Conservation (phyloP, 176 grass and related monocot genomes). For the Tillandsia fasciculata region DNA sequence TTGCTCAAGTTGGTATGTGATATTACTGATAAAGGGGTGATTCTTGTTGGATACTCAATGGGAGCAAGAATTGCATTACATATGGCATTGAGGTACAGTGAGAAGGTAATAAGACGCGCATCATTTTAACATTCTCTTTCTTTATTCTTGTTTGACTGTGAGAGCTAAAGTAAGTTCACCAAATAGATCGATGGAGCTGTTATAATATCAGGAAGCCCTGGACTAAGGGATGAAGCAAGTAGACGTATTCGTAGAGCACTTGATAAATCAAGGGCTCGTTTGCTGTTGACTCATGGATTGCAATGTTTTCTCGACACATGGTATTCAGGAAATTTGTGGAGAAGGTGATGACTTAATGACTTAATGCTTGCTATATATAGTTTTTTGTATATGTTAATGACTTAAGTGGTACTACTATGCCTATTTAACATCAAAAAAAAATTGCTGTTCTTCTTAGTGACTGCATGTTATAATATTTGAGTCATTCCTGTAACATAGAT, state of each 20-base stretch:
- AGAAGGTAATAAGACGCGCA: slow-evolving; percentile 45
- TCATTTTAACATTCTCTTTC: slow-evolving; percentile 5
- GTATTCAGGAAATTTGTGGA: slow-evolving; percentile 74
- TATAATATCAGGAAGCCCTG: slow-evolving; percentile 85
- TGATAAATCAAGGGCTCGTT: slow-evolving; percentile 72
- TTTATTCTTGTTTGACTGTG: slow-evolving; percentile 1
- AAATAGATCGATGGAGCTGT: slow-evolving; percentile 72
- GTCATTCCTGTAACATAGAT: too few species aligned
- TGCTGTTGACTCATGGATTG: slow-evolving; percentile 55
- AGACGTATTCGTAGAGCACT: slow-evolving; percentile 41
- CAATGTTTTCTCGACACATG: slow-evolving; percentile 66
- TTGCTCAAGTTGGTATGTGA: slow-evolving; percentile 54
- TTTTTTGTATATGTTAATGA: slow-evolving; percentile 8
- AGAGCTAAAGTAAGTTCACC: slow-evolving; percentile 21
- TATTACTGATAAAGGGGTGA: slow-evolving; percentile 50
- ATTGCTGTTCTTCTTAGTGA: too few species aligned
- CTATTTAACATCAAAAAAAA: neutral
- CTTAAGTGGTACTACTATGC: neutral
- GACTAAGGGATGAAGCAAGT: slow-evolving; percentile 52
- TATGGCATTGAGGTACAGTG: slow-evolving; percentile 63
- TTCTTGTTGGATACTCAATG: slow-evolving; percentile 90
- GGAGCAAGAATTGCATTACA: slow-evolving; percentile 90
- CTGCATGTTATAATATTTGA: too few species aligned
- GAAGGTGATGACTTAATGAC: slow-evolving; percentile 39
- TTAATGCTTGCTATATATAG: neutral